Evolutionary conservation across 192 early-diverging fungal genomes (phyloP).

Genomic region (Coemansia sp.): DNA sequence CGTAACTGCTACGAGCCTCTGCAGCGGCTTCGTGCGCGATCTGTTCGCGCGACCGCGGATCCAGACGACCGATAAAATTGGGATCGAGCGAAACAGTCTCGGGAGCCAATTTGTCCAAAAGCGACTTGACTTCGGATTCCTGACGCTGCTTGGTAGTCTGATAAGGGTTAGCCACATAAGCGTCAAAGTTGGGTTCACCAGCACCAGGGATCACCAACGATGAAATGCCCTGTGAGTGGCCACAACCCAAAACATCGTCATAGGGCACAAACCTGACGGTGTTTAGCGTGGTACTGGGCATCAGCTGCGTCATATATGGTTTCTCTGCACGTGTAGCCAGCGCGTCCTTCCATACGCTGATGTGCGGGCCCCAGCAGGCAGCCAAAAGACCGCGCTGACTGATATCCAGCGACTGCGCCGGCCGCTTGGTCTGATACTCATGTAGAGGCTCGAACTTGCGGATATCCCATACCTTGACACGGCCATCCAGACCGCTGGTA

Average conservation of each 20-base stretch:
- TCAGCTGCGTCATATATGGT: conserved; percentile 87
- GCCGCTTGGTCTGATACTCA: conserved; percentile 75
- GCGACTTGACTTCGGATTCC: conserved; percentile 81
- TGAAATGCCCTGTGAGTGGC: conserved; percentile 76
- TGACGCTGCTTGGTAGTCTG: conserved; percentile 87
- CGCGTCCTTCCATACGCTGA: conserved; percentile 89
- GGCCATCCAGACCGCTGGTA: conserved; percentile 86
- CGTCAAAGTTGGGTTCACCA: conserved; percentile 98
- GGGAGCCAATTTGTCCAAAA: conserved; percentile 93
- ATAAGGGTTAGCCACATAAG: conserved; percentile 88
- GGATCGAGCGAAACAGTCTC: conserved; percentile 91
- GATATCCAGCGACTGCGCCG: conserved; percentile 79
- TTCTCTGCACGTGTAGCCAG: conserved; percentile 71
- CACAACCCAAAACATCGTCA: conserved; percentile 92
- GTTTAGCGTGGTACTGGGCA: conserved; percentile 57
- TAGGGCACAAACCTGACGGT: conserved; percentile 84
- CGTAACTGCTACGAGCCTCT: conserved; percentile 19
- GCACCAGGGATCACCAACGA: conserved; percentile 86
- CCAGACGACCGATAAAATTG: conserved; percentile 76
- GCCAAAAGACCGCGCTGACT: conserved; percentile 83
- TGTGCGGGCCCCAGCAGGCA: conserved; percentile 78
- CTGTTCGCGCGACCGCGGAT: conserved; percentile 57
- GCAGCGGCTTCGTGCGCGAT: conserved; percentile 15
- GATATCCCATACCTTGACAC: conserved; percentile 92
- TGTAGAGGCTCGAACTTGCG: conserved; percentile 79